Percentiles rank a stretch among this genome's conserved stretches.
phyloP scores from a whole-genome alignment of 192 early-diverging fungal species.

The Coemansia sp. region DNA sequence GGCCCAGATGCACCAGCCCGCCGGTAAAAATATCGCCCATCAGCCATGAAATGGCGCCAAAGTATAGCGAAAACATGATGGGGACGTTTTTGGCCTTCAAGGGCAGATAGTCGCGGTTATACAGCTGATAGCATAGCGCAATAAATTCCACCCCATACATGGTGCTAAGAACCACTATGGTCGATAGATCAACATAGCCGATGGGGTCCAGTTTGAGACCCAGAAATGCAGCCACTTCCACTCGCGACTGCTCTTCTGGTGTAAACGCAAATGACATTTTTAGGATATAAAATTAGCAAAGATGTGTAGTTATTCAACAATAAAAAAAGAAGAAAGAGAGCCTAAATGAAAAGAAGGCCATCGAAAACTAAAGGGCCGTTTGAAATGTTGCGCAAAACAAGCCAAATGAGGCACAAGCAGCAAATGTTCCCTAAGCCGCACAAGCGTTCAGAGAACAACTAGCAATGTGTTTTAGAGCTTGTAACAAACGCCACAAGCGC shows the following conservation, averaged over 20 bases:
- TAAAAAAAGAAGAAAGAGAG: too few relatives aligned
- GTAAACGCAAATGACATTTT: slow-evolving; percentile 39
- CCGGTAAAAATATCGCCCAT: slow-evolving; percentile 43
- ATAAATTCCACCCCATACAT: slow-evolving; percentile 41
- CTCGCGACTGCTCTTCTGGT: slow-evolving; percentile 24
- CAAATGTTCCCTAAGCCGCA: too few relatives aligned
- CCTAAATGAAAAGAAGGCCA: too few relatives aligned
- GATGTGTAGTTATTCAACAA: too few relatives aligned
- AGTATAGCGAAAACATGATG: slow-evolving; percentile 38
- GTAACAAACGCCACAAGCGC: too few relatives aligned
- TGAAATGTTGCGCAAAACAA: too few relatives aligned
- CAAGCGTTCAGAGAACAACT: too few relatives aligned
- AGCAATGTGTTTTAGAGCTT: too few relatives aligned
- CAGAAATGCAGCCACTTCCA: slow-evolving; percentile 29
- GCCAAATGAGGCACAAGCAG: too few relatives aligned
- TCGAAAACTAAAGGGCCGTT: too few relatives aligned
- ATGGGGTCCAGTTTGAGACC: slow-evolving; percentile 40
- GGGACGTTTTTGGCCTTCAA: slow-evolving; percentile 43
- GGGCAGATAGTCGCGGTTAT: slow-evolving; percentile 40
- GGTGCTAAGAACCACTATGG: slow-evolving; percentile 29
- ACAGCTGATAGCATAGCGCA: slow-evolving; percentile 35
- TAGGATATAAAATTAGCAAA: background rate
- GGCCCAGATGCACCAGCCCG: slow-evolving; percentile 29
- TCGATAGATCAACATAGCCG: slow-evolving; percentile 41
- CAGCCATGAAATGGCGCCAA: slow-evolving; percentile 30